These are phyloP conservation scores for Arthroderma uncinatum DNA, from an alignment of 2,329 filamentous ascomycete species.

Conservation along the genomic window DNA sequence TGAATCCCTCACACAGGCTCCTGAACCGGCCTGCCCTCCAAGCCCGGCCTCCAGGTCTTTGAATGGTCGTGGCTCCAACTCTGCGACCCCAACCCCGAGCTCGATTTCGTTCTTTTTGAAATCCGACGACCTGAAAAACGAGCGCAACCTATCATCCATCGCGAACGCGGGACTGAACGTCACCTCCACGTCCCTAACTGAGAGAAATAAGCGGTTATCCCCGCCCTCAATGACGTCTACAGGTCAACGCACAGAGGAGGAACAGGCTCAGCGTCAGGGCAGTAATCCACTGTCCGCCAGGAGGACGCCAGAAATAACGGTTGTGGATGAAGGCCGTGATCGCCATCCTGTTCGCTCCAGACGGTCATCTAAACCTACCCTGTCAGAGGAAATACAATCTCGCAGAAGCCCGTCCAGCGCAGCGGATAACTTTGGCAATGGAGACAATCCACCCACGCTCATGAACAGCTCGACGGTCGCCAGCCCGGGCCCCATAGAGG, in stretches of 20 bases:
- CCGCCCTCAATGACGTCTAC: slow-evolving; percentile 26
- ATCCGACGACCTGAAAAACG: slow-evolving; percentile 24
- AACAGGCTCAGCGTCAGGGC: slow-evolving; percentile 18
- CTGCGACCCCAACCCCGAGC: slow-evolving; percentile 25
- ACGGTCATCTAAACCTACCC: slow-evolving; percentile 36
- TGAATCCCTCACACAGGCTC: slow-evolving; percentile 33
- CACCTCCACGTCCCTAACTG: slow-evolving; percentile 24
- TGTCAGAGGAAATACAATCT: slow-evolving; percentile 20
- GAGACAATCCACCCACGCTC: slow-evolving; percentile 42
- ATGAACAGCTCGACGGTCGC: slow-evolving; percentile 40
- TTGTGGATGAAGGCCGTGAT: slow-evolving; percentile 26
- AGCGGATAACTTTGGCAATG: slow-evolving; percentile 38
- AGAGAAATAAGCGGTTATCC: slow-evolving; percentile 25
- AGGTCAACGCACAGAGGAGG: slow-evolving; percentile 25
- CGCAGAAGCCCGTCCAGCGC: slow-evolving; percentile 18
- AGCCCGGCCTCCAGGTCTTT: slow-evolving; percentile 25
- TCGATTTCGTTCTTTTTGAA: slow-evolving; percentile 27
- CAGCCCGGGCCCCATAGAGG: slow-evolving; percentile 38
- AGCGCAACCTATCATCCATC: slow-evolving; percentile 31
- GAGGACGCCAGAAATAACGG: slow-evolving; percentile 1
- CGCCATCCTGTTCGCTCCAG: slow-evolving; percentile 10
- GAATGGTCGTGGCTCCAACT: slow-evolving; percentile 22
- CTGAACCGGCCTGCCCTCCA: slow-evolving; percentile 31
- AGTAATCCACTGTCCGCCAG: background rate
- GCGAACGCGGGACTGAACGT: slow-evolving; percentile 33